Conservation (phyloP, 306 rosid genomes). For the Sphenostylis stenocarpa region DNA sequence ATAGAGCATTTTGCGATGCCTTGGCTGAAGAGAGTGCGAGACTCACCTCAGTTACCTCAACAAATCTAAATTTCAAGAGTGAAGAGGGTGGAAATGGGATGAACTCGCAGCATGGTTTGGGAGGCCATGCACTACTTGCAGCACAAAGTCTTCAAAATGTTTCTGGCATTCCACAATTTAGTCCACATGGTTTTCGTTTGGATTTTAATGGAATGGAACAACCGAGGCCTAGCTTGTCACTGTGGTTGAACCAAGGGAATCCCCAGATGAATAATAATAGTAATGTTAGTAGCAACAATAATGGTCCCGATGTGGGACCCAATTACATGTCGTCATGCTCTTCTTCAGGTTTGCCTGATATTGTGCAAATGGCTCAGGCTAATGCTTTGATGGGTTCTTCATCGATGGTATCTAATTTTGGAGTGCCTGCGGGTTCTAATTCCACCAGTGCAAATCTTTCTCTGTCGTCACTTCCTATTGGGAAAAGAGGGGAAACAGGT, state of each 20-base stretch:
- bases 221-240: constrained; percentile 67
- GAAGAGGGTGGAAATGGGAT: constrained; percentile 40
- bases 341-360: constrained; percentile 50
- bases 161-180: constrained; percentile 43
- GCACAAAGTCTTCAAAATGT: constrained; percentile 28
- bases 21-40: constrained; percentile 94
- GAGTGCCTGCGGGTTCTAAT: constrained; percentile 32
- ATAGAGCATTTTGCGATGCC: constrained; percentile 97
- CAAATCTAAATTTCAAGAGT: constrained; percentile 67
- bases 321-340: constrained; percentile 40
- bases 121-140: constrained; percentile 31
- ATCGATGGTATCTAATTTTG: constrained; percentile 47
- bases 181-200: constrained; percentile 36
- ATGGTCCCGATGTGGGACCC: constrained; percentile 41
- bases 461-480: constrained; percentile 41
- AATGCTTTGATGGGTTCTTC: constrained; percentile 50
- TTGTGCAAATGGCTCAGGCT: constrained; percentile 56
- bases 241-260: constrained; percentile 69
- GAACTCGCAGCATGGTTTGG: constrained; percentile 39
- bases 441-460: constrained; percentile 47
- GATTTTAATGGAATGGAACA: constrained; percentile 40
- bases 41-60: constrained; percentile 50
- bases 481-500: constrained; percentile 43
- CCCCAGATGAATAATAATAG: constrained; percentile 6
- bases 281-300: neutral